Percentiles rank a stretch among this genome's conserved stretches.
Conservation (phyloP, 192 early-diverging fungal genomes). For the Spizellomyces sp. region DNA sequence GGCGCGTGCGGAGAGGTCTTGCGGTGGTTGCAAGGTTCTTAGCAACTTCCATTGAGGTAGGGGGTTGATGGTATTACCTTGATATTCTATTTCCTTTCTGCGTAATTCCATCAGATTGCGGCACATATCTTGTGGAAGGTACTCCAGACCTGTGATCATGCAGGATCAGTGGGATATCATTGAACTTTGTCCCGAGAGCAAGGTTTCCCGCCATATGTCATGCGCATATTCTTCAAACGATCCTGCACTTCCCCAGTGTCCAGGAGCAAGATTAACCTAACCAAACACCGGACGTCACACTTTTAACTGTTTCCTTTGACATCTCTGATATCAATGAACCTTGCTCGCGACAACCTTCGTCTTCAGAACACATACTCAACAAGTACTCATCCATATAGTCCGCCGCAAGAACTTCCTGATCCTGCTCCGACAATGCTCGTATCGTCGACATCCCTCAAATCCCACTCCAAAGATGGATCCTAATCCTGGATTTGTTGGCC, state of each 20-base stretch:
- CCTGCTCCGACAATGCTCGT: no score
- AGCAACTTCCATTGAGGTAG: background rate
- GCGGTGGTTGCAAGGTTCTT: background rate
- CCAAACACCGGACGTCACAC: no score
- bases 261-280: no score
- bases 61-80: background rate
- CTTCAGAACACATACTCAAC: background rate
- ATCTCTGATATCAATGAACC: background rate
- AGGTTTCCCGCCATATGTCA: background rate
- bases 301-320: no score
- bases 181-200: background rate
- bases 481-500: no score
- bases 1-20: background rate
- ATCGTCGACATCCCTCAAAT: no score
- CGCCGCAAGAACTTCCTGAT: background rate
- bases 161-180: background rate
- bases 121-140: conserved; percentile 4
- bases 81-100: background rate
- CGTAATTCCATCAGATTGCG: background rate
- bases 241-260: no score
- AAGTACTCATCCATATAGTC: background rate
- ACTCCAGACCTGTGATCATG: background rate
- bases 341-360: background rate
- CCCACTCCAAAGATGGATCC: no score
- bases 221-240: no score